Evolutionary conservation across 2,329 filamentous ascomycete genomes (phyloP).

Genomic region (Dothistroma pini): DNA sequence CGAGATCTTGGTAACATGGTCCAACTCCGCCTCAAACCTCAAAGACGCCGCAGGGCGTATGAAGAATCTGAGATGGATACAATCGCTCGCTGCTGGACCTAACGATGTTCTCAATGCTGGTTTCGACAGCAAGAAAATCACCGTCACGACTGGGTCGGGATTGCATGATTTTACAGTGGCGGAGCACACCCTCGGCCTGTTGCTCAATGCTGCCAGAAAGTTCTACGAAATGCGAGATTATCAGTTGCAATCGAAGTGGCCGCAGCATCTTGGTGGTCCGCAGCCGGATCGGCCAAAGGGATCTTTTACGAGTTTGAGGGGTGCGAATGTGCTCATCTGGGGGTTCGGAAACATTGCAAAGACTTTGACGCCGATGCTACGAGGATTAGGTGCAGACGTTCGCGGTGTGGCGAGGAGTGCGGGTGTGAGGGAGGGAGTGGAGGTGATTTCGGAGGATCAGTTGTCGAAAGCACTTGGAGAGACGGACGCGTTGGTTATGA

Average conservation of each 20-base stretch:
- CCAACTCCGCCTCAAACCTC: conserved; percentile 57
- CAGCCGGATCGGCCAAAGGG: conserved; percentile 56
- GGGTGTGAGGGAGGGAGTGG: conserved; percentile 57
- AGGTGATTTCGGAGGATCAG: conserved; percentile 55
- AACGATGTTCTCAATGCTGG: conserved; percentile 62
- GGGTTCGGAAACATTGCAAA: conserved; percentile 66
- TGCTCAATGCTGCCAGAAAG: conserved; percentile 53
- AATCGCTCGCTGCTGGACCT: conserved; percentile 62
- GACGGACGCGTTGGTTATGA: conserved; percentile 66
- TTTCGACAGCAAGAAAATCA: conserved; percentile 49
- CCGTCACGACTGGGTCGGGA: conserved; percentile 61
- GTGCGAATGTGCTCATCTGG: conserved; percentile 59
- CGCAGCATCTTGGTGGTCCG: conserved; percentile 58
- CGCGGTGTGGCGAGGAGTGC: conserved; percentile 54
- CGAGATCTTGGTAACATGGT: conserved; percentile 60
- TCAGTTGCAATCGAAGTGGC: conserved; percentile 57
- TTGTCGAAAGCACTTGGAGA: conserved; percentile 52
- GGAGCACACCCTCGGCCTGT: conserved; percentile 59
- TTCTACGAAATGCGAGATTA: conserved; percentile 63
- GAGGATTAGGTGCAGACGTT: conserved; percentile 56
- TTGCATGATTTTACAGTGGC: conserved; percentile 63
- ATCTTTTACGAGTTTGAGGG: conserved; percentile 57
- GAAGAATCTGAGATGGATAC: conserved; percentile 61
- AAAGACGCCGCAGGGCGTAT: conserved; percentile 54
- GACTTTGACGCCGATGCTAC: conserved; percentile 54